These are phyloP conservation scores for Tylopilus sp. DNA, from an alignment of 1,284 basidiomycete genomes.

Conservation along the genomic window DNA sequence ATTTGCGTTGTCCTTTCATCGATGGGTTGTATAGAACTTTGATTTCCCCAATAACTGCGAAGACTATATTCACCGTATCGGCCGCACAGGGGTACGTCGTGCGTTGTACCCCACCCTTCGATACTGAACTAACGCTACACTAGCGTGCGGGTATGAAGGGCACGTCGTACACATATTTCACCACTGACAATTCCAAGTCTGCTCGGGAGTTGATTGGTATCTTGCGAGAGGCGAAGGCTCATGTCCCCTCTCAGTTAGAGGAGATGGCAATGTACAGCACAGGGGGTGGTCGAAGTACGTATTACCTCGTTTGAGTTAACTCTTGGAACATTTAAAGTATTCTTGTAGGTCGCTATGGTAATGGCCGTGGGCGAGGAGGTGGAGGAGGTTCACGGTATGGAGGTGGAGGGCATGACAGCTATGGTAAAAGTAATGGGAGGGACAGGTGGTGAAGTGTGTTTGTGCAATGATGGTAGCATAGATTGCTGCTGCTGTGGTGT, in stretches of 20 bases:
- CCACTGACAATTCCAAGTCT: slow-evolving; percentile 90
- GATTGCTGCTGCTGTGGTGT: slow-evolving; percentile 22
- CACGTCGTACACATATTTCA: slow-evolving; percentile 95
- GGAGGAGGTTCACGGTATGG: slow-evolving; percentile 23
- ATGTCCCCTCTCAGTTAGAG: slow-evolving; percentile 85
- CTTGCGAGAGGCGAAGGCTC: slow-evolving; percentile 86
- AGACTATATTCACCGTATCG: slow-evolving; percentile 93
- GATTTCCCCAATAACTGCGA: slow-evolving; percentile 98
- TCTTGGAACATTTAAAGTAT: slow-evolving; percentile 6
- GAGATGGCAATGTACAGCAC: slow-evolving; percentile 91
- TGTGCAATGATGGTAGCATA: slow-evolving; percentile 18
- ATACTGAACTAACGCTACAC: slow-evolving; percentile 4
- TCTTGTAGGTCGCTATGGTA: slow-evolving; percentile 55
- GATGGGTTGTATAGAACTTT: slow-evolving; percentile 64
- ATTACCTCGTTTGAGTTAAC: background rate
- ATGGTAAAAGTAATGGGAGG: slow-evolving; percentile 23
- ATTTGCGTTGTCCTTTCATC: slow-evolving; percentile 16
- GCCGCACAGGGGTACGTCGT: slow-evolving; percentile 73
- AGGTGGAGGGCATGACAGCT: slow-evolving; percentile 21
- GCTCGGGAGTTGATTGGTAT: slow-evolving; percentile 91
- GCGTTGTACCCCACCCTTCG: background rate
- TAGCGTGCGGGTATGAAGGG: slow-evolving; percentile 88
- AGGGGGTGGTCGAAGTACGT: slow-evolving; percentile 68
- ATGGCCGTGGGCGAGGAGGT: slow-evolving; percentile 48
- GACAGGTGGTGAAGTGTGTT: slow-evolving; percentile 23